A percentile compares a stretch with the other conserved stretches of the same genome.
phyloP scores from a whole-genome alignment of 306 rosid species.

The Vicia villosa region DNA sequence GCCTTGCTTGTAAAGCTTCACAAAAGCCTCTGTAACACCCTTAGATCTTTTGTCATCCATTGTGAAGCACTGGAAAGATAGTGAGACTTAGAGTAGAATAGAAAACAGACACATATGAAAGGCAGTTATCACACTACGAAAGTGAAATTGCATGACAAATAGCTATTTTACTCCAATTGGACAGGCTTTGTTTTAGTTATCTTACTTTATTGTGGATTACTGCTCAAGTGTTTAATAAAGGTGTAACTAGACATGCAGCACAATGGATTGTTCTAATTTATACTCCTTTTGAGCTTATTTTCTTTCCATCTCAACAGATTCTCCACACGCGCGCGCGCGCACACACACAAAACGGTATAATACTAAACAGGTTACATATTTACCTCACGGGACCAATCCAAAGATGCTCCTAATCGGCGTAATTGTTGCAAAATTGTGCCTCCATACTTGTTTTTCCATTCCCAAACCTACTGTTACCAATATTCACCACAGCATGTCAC shows the following conservation, averaged over 20 bases:
- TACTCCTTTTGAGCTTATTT: constrained; percentile 6
- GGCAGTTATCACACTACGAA: background rate
- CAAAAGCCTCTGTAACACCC: constrained; percentile 96
- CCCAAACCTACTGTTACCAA: constrained; percentile 72
- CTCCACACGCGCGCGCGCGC: constrained; percentile 34
- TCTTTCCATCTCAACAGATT: background rate
- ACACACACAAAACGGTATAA: constrained; percentile 5
- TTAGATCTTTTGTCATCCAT: constrained; percentile 88
- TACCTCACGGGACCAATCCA: constrained; percentile 99
- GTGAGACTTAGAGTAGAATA: constrained; percentile 12
- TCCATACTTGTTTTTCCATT: constrained; percentile 83
- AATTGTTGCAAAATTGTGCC: constrained; percentile 78
- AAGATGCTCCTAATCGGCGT: constrained; percentile 87
- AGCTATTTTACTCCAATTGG: constrained; percentile 1
- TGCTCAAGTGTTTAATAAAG: background rate
- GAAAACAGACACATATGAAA: constrained; percentile 10
- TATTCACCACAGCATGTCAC: constrained; percentile 22
- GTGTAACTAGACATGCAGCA: constrained; percentile 6
- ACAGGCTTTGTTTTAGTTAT: constrained; percentile 15
- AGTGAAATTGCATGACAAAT: constrained; percentile 19
- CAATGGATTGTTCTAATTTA: background rate
- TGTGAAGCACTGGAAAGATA: constrained; percentile 75
- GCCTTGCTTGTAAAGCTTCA: constrained; percentile 69
- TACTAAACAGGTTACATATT: constrained; percentile 25
- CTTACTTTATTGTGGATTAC: background rate